phyloP scores from a whole-genome alignment of 202 grass and related monocot species.

The Setaria italica region DNA sequence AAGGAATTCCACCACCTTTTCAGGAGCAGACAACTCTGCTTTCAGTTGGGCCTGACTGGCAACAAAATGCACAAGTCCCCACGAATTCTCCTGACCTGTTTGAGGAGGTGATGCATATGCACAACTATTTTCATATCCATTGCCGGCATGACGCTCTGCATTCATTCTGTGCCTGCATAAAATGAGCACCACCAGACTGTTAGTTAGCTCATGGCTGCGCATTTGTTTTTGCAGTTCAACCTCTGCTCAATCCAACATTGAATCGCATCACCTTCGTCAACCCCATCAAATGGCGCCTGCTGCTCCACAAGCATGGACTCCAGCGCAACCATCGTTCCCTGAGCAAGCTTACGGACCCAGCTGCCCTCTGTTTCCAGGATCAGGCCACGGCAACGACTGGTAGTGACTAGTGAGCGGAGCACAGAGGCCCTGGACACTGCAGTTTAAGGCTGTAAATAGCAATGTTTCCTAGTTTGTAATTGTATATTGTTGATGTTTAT shows the following conservation, averaged over 20 bases:
- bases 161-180: not conserved
- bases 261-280: not conserved
- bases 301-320: not conserved
- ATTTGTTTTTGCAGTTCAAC: not conserved
- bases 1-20: not conserved
- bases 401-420: not conserved
- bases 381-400: not conserved
- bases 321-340: not conserved
- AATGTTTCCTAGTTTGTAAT: not conserved
- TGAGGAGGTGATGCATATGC: slow-evolving; percentile 1
- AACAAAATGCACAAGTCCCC: not conserved
- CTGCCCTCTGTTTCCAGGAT: not conserved
- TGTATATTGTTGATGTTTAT: not conserved
- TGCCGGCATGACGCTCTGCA: not conserved
- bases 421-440: not conserved
- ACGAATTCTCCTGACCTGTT: not conserved
- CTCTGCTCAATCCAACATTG: not conserved
- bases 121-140: not conserved
- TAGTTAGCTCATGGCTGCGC: not conserved
- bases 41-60: not conserved
- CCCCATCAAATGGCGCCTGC: not conserved
- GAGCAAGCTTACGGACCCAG: not conserved
- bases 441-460: not conserved
- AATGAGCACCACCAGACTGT: not conserved
- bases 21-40: not conserved